phyloP scores from a whole-genome alignment of 257 asterid genomes.

The Solanum raphanifolium region DNA sequence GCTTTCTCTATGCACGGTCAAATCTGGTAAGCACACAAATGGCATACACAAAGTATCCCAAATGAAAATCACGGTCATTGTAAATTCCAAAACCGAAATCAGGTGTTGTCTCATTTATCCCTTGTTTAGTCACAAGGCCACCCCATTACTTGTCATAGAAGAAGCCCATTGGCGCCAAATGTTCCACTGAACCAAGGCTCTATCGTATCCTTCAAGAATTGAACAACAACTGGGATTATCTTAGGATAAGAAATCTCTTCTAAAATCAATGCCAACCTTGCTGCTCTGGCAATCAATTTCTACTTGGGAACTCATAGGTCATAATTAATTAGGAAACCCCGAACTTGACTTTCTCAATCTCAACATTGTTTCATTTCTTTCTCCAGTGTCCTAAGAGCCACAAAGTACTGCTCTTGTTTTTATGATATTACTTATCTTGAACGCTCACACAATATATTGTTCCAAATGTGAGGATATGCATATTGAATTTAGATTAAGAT shows the following conservation, averaged over 20 bases:
- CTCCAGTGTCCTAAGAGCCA: background rate
- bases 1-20: conserved; percentile 77
- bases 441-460: background rate
- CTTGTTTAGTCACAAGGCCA: conserved; percentile 79
- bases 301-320: background rate
- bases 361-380: background rate
- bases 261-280: conserved; percentile 76
- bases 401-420: background rate
- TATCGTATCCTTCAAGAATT: conserved; percentile 63
- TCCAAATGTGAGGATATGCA: background rate
- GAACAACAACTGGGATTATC: conserved; percentile 47
- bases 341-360: background rate
- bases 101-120: conserved; percentile 59
- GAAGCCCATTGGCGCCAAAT: conserved; percentile 59
- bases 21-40: conserved; percentile 73
- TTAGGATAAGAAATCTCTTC: conserved; percentile 63
- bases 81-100: conserved; percentile 90
- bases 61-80: conserved; percentile 74
- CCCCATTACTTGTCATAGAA: conserved; percentile 82
- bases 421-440: background rate
- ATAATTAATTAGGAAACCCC: background rate
- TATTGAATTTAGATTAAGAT: background rate
- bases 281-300: conserved; percentile 80
- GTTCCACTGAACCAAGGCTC: conserved; percentile 87
- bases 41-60: conserved; percentile 79